Conservation (phyloP, 176 grass and related monocot species). For the Otatea glauca region DNA sequence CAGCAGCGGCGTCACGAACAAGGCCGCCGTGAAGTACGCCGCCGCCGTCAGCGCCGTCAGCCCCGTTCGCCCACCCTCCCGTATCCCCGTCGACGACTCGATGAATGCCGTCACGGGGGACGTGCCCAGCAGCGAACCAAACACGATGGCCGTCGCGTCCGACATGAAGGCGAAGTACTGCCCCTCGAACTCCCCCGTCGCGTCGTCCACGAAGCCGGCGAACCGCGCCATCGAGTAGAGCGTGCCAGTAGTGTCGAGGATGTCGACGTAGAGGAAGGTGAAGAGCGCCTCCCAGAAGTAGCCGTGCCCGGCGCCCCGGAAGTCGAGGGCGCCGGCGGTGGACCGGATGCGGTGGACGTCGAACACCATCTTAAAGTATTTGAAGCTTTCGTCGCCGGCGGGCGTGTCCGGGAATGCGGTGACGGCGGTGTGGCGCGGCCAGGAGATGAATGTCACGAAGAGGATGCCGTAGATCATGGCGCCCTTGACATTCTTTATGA, state of each 20-base stretch:
- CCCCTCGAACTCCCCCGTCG: constrained; percentile 71
- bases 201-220: constrained; percentile 76
- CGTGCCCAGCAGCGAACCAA: constrained; percentile 73
- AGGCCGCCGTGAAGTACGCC: constrained; percentile 57
- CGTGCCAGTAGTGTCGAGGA: constrained; percentile 77
- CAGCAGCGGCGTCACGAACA: constrained; percentile 79
- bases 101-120: constrained; percentile 76
- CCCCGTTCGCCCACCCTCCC: constrained; percentile 75
- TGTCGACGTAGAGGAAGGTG: constrained; percentile 87
- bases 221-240: constrained; percentile 89
- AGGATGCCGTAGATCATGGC: constrained; percentile 87
- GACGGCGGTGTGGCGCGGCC: constrained; percentile 68
- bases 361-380: constrained; percentile 73
- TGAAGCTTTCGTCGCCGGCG: constrained; percentile 58
- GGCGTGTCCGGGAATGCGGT: constrained; percentile 72
- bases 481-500: constrained; percentile 69
- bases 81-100: constrained; percentile 82
- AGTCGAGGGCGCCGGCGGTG: constrained; percentile 75
- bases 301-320: constrained; percentile 44
- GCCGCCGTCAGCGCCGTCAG: constrained; percentile 68
- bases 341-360: constrained; percentile 68
- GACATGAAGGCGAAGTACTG: constrained; percentile 96
- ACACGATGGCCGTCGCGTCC: constrained; percentile 76
- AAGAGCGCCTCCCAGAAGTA: constrained; percentile 85
- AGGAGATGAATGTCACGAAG: constrained; percentile 76